Percentiles rank a stretch among this genome's conserved stretches.
Evolutionary conservation across 2,329 filamentous ascomycete species (phyloP).

Genomic region (Fusarium azukiicola): DNA sequence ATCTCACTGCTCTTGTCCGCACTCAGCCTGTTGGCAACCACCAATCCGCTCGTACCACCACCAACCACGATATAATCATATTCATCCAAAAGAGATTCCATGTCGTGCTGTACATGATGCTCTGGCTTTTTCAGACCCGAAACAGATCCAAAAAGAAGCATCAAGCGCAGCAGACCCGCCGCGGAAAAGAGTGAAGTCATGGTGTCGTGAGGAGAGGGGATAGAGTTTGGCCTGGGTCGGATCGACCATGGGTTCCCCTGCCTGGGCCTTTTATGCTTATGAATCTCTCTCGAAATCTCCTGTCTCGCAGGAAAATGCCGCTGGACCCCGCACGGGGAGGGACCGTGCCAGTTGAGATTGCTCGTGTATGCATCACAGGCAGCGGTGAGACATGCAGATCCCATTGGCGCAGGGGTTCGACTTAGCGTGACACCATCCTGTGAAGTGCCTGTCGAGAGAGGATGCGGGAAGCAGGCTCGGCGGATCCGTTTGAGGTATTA

Average conservation of each 20-base stretch:
- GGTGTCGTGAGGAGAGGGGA: neutral
- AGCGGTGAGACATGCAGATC: slow-evolving; percentile 12
- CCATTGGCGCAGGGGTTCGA: neutral
- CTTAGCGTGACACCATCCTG: neutral
- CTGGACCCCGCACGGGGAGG: slow-evolving; percentile 8
- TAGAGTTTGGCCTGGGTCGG: slow-evolving; percentile 19
- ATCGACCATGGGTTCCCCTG: neutral
- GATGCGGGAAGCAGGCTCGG: neutral
- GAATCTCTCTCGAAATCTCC: neutral
- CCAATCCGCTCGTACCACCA: slow-evolving; percentile 57
- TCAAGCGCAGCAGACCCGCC: neutral
- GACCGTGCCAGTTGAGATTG: neutral
- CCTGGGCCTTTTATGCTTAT: slow-evolving; percentile 10
- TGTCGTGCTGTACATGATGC: neutral
- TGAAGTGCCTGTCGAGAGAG: neutral
- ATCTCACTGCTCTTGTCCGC: slow-evolving; percentile 50
- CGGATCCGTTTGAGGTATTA: slow-evolving; percentile 1
- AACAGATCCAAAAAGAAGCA: neutral
- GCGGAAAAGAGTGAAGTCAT: neutral
- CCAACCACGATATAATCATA: slow-evolving; percentile 54
- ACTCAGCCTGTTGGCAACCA: slow-evolving; percentile 57
- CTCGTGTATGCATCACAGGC: slow-evolving; percentile 6
- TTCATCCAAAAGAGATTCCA: neutral
- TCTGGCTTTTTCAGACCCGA: slow-evolving; percentile 9
- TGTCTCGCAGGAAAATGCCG: neutral